Evolutionary conservation across 176 grass and related monocot genomes (phyloP), one percentile per base, ranked within the genome.

Genomic region (Aegilops speltoides): DNA sequence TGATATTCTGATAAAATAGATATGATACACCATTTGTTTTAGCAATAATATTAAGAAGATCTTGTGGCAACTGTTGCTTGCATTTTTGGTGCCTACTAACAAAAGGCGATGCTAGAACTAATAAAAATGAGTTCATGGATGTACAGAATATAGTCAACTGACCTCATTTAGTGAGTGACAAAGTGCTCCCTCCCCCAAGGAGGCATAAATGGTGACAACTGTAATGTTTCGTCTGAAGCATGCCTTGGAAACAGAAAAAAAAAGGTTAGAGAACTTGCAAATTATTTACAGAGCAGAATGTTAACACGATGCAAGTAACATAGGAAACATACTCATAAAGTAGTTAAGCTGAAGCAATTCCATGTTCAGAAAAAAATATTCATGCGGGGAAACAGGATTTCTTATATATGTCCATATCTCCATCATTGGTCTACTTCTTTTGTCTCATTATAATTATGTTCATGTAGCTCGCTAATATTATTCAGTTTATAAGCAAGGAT

Each of bases 161-260:
- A 99, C 94, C 94, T 99, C 94, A 74, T 99, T 96, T 85, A 99
- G 85, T 41, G 97, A 99, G 83, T 99, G 90, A 83, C 97, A 96
- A 33, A 99, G 87, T 2, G 94, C 97, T 68, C 79, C 97, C 84
- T 96, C 92, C 15, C 97, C 97, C 66, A 99, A 88, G 31, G 97
- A 96, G 73, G 97, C 79, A 90, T 99, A 99, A 59, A 99, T 96
- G n/a, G 96, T 98, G 69, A 98, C 88, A 34, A 98, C 93, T 10
- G 96, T 81, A 78, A 94, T 72, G 86, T 81, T 95, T 83, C 84
- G 86, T 81, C 96, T 98, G 91, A 98, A 98, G 88, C 96, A 98
- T 20, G 93, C 93, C 96, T 98, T 62, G 78, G 70, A 90, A 90
- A 66, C 28, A 86, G 65, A 82, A 87, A 40, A 46, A 13, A 2